Evolutionary conservation across 805 yeast species (phyloP).

Genomic region (Zygosaccharomyces bailii): DNA sequence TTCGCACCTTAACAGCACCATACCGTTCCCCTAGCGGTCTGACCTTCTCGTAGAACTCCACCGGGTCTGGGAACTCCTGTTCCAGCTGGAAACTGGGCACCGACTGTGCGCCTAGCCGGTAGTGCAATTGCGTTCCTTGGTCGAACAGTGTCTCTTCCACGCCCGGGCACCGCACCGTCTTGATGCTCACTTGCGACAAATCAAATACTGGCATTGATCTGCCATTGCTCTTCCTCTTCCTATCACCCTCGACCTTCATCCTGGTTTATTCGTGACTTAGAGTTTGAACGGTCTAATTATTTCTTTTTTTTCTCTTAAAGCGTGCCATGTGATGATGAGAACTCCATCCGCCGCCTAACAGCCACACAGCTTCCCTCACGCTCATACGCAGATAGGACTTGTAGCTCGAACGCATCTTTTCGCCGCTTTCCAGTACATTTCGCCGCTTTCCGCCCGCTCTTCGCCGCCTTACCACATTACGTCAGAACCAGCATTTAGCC

Average conservation of each 20-base stretch:
- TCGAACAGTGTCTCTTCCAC: not conserved
- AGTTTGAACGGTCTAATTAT: too few species aligned
- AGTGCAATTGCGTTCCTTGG: conserved; percentile 13
- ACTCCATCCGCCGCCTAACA: too few species aligned
- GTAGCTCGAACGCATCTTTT: too few species aligned
- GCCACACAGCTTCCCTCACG: too few species aligned
- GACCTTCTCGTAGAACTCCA: conserved; percentile 23
- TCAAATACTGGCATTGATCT: not conserved
- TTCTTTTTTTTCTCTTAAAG: too few species aligned
- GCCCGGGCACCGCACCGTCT: too few species aligned
- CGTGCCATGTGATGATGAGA: too few species aligned
- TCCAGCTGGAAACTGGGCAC: conserved; percentile 25
- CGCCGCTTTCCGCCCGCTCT: too few species aligned
- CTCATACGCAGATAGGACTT: too few species aligned
- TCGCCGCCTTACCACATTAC: too few species aligned
- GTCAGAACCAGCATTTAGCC: too few species aligned
- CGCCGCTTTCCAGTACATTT: too few species aligned
- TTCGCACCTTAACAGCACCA: conserved; percentile 26
- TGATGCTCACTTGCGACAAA: not conserved
- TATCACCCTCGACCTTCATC: not conserved
- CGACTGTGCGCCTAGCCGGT: conserved; percentile 19
- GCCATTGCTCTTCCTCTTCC: not conserved
- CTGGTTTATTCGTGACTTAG: not conserved
- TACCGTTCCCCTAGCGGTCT: conserved; percentile 25
- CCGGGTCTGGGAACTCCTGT: conserved; percentile 20